phyloP scores from a whole-genome alignment of 1,139 yeast genomes.

The Pneumocystis canis region DNA sequence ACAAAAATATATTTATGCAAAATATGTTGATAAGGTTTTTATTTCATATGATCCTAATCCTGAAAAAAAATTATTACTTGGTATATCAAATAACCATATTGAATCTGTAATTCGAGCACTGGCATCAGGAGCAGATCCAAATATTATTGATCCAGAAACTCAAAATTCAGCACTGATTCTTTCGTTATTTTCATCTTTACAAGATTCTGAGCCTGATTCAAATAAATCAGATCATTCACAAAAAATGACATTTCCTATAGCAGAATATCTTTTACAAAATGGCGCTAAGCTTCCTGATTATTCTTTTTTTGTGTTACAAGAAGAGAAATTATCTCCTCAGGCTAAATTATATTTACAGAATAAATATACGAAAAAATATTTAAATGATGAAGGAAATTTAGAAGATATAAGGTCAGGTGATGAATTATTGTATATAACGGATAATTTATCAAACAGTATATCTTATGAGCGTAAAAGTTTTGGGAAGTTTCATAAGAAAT shows the following conservation, averaged over 20 bases:
- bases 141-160: constrained; percentile 12
- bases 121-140: constrained; percentile 31
- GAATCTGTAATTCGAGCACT: constrained; percentile 24
- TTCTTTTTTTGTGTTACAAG: not conserved
- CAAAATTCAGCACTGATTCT: constrained; percentile 7
- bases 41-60: constrained; percentile 23
- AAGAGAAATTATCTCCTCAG: not conserved
- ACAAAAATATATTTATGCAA: constrained; percentile 26
- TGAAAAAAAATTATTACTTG: constrained; percentile 25
- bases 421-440: not conserved
- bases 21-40: constrained; percentile 30
- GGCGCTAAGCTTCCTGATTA: constrained; percentile 33
- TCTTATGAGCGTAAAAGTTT: not conserved
- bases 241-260: constrained; percentile 38
- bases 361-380: not conserved
- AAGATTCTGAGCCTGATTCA: constrained; percentile 7
- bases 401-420: not conserved
- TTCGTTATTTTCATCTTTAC: constrained; percentile 7
- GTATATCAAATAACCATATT: constrained; percentile 24
- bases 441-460: not conserved
- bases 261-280: constrained; percentile 58
- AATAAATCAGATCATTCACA: constrained; percentile 10
- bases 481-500: not conserved
- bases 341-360: not conserved
- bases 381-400: not conserved